These are phyloP conservation scores for Coelastrella sp. DNA, from an alignment of 139 green algal species.

Conservation along the genomic window DNA sequence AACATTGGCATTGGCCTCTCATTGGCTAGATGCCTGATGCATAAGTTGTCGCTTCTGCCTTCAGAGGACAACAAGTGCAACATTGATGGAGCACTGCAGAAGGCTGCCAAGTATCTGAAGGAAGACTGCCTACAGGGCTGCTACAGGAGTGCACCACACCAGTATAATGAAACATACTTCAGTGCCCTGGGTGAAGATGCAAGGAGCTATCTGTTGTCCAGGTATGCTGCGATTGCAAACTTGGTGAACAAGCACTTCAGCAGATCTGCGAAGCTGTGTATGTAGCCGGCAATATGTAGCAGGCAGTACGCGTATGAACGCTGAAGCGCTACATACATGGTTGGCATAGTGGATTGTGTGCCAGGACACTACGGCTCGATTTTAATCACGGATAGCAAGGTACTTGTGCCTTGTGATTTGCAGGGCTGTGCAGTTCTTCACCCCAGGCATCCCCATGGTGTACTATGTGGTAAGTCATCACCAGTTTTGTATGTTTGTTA, in stretches of 20 bases:
- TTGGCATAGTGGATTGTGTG: no score
- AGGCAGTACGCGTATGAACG: no score
- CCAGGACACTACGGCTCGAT: no score
- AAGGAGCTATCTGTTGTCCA: conserved; percentile 59
- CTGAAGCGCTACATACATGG: no score
- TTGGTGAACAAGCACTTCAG: no score
- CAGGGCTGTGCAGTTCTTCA: conserved; percentile 72
- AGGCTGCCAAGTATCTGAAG: conserved; percentile 17
- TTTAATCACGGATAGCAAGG: background rate
- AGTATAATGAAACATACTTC: conserved; percentile 74
- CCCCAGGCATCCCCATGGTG: conserved; percentile 66
- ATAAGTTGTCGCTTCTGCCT: background rate
- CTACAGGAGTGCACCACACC: conserved; percentile 52
- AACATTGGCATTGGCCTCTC: no score
- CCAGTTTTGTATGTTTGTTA: no score
- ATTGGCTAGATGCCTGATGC: no score
- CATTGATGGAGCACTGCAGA: background rate
- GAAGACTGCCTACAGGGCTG: conserved; percentile 48
- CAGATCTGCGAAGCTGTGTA: no score
- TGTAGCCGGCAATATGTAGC: no score
- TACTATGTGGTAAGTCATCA: conserved; percentile 58
- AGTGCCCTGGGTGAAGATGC: conserved; percentile 47
- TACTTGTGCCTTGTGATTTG: background rate
- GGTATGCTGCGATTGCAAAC: background rate
- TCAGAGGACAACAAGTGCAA: background rate